A percentile compares a stretch with the other conserved stretches of the same genome.
Conservation (phyloP, 768 basidiomycete species). For the Leccinum variicolor region DNA sequence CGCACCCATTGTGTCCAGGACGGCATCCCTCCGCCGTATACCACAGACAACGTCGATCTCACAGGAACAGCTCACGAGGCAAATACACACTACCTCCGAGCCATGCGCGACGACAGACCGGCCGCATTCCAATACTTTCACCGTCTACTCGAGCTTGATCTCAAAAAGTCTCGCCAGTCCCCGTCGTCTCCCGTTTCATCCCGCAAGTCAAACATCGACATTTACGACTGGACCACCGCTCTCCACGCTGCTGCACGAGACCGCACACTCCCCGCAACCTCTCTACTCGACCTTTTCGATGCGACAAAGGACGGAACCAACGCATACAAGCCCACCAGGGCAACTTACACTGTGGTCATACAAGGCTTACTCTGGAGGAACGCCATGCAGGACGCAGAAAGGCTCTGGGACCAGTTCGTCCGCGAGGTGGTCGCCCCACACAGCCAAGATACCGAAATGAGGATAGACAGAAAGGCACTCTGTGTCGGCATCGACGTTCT, state of each 20-base stretch:
- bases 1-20: slow-evolving; percentile 23
- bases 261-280: slow-evolving; percentile 24
- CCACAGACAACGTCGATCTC: slow-evolving; percentile 4
- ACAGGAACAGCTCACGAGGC: slow-evolving; percentile 33
- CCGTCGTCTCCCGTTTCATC: neutral
- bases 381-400: slow-evolving; percentile 38
- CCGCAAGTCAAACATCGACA: slow-evolving; percentile 33
- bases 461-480: slow-evolving; percentile 47
- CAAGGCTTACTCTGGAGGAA: slow-evolving; percentile 47
- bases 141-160: slow-evolving; percentile 32
- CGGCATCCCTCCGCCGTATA: slow-evolving; percentile 20
- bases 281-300: slow-evolving; percentile 38
- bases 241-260: slow-evolving; percentile 46
- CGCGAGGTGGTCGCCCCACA: slow-evolving; percentile 8
- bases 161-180: slow-evolving; percentile 9
- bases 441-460: slow-evolving; percentile 5
- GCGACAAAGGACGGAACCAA: slow-evolving; percentile 25
- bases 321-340: slow-evolving; percentile 39
- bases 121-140: slow-evolving; percentile 49
- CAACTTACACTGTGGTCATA: slow-evolving; percentile 53
- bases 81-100: slow-evolving; percentile 42
- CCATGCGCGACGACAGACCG: slow-evolving; percentile 37
- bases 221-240: slow-evolving; percentile 46
- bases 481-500: slow-evolving; percentile 50
- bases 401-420: slow-evolving; percentile 42